Percentiles rank a stretch among this genome's conserved stretches.
These are phyloP conservation scores for Castanopsis chinensis DNA, from an alignment of 306 rosid species.

Conservation along the genomic window DNA sequence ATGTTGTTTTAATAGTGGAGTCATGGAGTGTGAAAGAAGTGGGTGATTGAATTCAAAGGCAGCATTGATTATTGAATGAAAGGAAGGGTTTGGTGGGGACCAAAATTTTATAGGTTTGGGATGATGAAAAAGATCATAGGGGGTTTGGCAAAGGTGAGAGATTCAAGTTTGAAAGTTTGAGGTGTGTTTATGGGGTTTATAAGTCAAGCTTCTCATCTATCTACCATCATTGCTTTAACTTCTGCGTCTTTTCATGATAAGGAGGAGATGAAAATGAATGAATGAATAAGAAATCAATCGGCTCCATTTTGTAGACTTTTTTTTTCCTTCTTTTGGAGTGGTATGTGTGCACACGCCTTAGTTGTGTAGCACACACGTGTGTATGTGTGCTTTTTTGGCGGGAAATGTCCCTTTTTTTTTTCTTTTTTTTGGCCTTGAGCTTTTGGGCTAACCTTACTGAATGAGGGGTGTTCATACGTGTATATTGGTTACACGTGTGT, in stretches of 20 bases:
- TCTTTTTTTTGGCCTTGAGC: slow-evolving; percentile 26
- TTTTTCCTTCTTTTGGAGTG: slow-evolving; percentile 2
- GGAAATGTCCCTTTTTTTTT: slow-evolving; percentile 31
- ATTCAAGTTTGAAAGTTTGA: slow-evolving; percentile 33
- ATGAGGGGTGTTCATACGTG: slow-evolving; percentile 46
- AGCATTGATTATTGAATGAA: slow-evolving; percentile 46
- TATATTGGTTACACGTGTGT: slow-evolving; percentile 54
- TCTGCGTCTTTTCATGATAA: slow-evolving; percentile 28
- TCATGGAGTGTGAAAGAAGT: slow-evolving; percentile 49
- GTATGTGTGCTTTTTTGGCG: slow-evolving; percentile 58
- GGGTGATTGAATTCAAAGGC: slow-evolving; percentile 53
- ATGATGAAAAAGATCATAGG: neutral
- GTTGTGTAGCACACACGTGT: slow-evolving; percentile 38
- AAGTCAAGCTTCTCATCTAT: slow-evolving; percentile 46
- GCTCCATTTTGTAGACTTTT: slow-evolving; percentile 39
- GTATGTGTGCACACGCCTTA: slow-evolving; percentile 36
- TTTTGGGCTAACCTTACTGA: slow-evolving; percentile 51
- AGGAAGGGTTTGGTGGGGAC: slow-evolving; percentile 55
- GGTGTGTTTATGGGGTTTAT: slow-evolving; percentile 33
- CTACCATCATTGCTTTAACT: slow-evolving; percentile 35
- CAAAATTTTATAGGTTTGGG: slow-evolving; percentile 15
- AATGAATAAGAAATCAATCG: neutral
- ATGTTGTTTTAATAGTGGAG: slow-evolving; percentile 36
- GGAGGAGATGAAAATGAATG: slow-evolving; percentile 15
- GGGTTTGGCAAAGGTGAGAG: slow-evolving; percentile 26